Base-by-base conservation (phyloP, 176 grass and related monocot genomes). In the Oryza australiensis region DNA sequence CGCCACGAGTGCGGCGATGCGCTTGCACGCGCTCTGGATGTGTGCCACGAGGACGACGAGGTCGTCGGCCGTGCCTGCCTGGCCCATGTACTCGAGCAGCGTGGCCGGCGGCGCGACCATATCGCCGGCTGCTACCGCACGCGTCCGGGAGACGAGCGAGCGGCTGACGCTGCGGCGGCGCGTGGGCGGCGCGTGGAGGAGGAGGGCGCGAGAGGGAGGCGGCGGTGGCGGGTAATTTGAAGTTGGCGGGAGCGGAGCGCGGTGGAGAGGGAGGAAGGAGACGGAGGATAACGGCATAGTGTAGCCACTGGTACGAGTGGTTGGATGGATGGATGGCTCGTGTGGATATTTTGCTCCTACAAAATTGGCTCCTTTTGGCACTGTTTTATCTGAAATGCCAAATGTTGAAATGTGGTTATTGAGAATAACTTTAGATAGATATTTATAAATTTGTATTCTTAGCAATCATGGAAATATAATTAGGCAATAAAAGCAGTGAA, bases 21-120 rank as follows among this genome's bases (percentile, higher is more conserved):
- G 70, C 89, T 98, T 98, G 87, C 88, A 95, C 33, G 93, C 96
- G 87, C 79, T 70, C 85, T 98, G 93, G 72, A 98, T 40, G 83
- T 98, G 90, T 2, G 90, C 76, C 29, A 98, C 68, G 75, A 98
- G 88, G 20, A 91, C 88, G 16, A 73, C 64, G 46, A 98, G 88
- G 75, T 95, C 92, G 20, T 90, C 71, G 26, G 66, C 26, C 40
- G 67, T 70, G 64, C 88, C 84, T 9, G 55, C 51, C 29, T 81
- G 71, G 60, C 88, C 88, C 70, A 93, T 82, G 80, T 84, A 69
- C 69, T 98, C 91, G 40, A 98, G 72, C 24, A 98, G 84, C 53
- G 96, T 92, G 38, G 67, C 37, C 7, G 51, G 22, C 57, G 90
- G 68, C 10, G 70, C 12, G 27, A 41, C 18, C 87, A 92, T 95